Conservation (phyloP, 2,329 filamentous ascomycete genomes). For the Neonectria coccinea region DNA sequence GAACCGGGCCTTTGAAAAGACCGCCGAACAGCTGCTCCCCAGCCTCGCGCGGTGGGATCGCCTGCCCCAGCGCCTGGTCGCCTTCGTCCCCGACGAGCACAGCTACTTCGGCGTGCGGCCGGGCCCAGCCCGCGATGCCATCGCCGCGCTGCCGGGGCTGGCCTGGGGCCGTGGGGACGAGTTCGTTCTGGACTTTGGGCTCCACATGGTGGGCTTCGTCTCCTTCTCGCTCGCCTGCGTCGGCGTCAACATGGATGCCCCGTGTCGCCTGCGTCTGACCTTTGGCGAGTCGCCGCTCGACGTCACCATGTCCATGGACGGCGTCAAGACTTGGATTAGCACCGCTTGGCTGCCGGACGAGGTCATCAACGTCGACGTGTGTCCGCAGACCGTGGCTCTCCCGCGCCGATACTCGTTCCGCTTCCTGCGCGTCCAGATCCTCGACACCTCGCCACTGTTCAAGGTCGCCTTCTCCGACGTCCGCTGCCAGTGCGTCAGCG, state of each 20-base stretch:
- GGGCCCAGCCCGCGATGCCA: constrained; percentile 12
- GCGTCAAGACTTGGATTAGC: constrained; percentile 53
- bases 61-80: constrained; percentile 23
- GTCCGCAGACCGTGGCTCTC: constrained; percentile 46
- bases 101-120: constrained; percentile 24
- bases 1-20: constrained; percentile 29
- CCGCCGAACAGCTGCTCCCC: constrained; percentile 22
- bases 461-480: constrained; percentile 48
- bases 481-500: constrained; percentile 46
- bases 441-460: constrained; percentile 51
- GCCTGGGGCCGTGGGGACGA: constrained; percentile 29
- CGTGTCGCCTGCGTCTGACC: constrained; percentile 49
- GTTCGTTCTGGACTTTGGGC: constrained; percentile 32
- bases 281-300: constrained; percentile 53
- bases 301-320: constrained; percentile 50
- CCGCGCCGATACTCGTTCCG: constrained; percentile 50
- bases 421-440: constrained; percentile 49
- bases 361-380: constrained; percentile 50
- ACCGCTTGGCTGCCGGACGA: constrained; percentile 54
- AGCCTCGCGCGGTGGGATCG: constrained; percentile 25
- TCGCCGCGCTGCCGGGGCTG: constrained; percentile 20
- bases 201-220: constrained; percentile 30
- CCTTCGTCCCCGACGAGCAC: constrained; percentile 20
- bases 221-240: constrained; percentile 23
- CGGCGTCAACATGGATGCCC: constrained; percentile 49